phyloP scores from a whole-genome alignment of 352 stramenopile genomes.

The Blastocystis sp. region DNA sequence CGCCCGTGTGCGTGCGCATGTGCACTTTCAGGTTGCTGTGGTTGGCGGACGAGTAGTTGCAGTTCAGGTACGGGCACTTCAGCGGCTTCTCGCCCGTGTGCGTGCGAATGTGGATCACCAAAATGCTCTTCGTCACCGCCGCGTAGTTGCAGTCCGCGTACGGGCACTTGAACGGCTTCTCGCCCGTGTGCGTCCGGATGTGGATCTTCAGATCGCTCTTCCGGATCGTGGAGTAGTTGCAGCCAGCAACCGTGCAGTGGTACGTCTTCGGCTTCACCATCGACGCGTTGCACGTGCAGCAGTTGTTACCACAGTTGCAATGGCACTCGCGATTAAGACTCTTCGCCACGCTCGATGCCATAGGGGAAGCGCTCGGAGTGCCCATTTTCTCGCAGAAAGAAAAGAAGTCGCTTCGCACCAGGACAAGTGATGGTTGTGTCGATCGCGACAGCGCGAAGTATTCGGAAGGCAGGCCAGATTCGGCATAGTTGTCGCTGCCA shows the following conservation, averaged over 20 bases:
- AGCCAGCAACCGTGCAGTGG: slow-evolving; percentile 50
- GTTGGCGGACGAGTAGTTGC: slow-evolving; percentile 56
- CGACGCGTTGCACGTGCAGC: not conserved
- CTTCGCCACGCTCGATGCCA: not conserved
- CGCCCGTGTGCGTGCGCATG: slow-evolving; percentile 50
- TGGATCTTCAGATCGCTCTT: slow-evolving; percentile 62
- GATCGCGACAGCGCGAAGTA: not conserved
- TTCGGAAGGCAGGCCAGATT: not conserved
- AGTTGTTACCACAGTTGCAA: slow-evolving; percentile 50
- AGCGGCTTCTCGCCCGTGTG: slow-evolving; percentile 55
- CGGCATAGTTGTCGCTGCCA: not conserved
- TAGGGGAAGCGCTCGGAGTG: not conserved
- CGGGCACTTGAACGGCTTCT: slow-evolving; percentile 65
- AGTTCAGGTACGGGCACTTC: slow-evolving; percentile 62
- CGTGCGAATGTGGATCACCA: slow-evolving; percentile 64
- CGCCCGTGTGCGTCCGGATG: slow-evolving; percentile 56
- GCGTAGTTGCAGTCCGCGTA: slow-evolving; percentile 65
- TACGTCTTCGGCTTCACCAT: slow-evolving; percentile 44
- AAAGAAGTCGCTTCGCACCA: slow-evolving; percentile 48
- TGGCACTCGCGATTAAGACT: not conserved
- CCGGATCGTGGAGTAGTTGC: slow-evolving; percentile 59
- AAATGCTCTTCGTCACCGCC: slow-evolving; percentile 38
- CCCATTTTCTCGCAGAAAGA: not conserved
- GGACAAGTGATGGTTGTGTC: slow-evolving; percentile 16
- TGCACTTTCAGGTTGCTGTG: slow-evolving; percentile 66